phyloP scores from a whole-genome alignment of 345 rosid genomes.

The Populus euphratica region DNA sequence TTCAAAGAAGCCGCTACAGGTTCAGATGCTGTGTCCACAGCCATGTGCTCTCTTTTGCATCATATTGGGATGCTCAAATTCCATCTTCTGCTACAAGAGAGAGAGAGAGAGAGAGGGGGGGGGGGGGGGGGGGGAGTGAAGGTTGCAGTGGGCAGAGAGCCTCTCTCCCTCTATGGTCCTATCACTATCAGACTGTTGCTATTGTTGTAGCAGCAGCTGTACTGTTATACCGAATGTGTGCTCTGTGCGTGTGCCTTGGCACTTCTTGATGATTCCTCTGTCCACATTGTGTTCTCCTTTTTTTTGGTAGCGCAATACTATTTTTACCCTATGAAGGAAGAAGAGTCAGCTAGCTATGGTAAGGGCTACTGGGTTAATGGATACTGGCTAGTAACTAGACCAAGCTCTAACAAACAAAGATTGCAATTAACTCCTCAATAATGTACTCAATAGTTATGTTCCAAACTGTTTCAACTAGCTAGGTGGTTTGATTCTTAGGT shows the following conservation, averaged over 20 bases:
- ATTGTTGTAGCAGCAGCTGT: neutral
- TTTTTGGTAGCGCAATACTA: neutral
- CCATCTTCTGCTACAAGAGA: conserved; percentile 20
- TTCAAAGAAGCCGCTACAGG: conserved; percentile 34
- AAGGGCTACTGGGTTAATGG: neutral
- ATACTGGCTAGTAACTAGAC: neutral
- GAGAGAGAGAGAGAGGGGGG: neutral
- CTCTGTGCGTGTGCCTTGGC: neutral
- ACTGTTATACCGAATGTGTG: neutral
- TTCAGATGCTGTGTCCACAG: conserved; percentile 27
- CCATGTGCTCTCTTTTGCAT: conserved; percentile 13
- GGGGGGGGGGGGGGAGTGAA: neutral
- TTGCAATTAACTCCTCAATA: neutral
- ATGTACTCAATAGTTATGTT: neutral
- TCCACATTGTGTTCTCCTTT: neutral
- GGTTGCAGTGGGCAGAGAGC: conserved; percentile 34
- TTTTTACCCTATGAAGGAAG: neutral
- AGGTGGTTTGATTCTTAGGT: neutral
- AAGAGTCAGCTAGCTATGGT: neutral
- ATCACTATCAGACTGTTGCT: conserved; percentile 17
- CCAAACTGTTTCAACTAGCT: neutral
- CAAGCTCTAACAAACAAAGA: neutral
- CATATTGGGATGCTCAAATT: conserved; percentile 62
- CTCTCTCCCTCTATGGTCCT: conserved; percentile 13
- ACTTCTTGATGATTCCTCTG: neutral